These are phyloP conservation scores for Volvox reticuliferus DNA, from an alignment of 139 green algal genomes.

Conservation along the genomic window DNA sequence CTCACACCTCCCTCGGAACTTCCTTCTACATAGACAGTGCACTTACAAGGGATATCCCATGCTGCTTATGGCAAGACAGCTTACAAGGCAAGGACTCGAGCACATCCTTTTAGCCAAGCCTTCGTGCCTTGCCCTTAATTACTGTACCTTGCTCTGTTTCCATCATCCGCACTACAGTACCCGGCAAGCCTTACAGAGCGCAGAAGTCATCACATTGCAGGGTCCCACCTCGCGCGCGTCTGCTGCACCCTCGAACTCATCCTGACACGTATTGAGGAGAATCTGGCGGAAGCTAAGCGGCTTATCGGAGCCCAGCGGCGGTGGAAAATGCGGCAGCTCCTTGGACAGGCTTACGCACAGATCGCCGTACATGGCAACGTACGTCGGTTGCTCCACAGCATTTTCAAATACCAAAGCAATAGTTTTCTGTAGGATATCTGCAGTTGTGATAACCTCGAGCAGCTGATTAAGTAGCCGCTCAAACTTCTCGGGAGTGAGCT, in stretches of 20 bases:
- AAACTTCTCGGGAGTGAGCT: conserved; percentile 99
- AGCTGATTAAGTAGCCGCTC: conserved; percentile 91
- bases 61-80: too few relatives aligned
- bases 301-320: conserved; percentile 75
- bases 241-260: conserved; percentile 94
- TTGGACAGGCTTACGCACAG: conserved; percentile 70
- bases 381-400: conserved; percentile 96
- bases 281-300: conserved; percentile 91
- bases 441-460: conserved; percentile 81
- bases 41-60: too few relatives aligned
- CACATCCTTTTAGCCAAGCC: too few relatives aligned
- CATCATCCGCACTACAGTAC: too few relatives aligned
- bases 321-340: conserved; percentile 79
- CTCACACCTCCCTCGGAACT: too few relatives aligned
- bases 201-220: too few relatives aligned
- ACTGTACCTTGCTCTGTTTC: too few relatives aligned
- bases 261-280: conserved; percentile 99
- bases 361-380: conserved; percentile 88
- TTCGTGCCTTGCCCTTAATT: too few relatives aligned
- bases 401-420: conserved; percentile 98
- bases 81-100: too few relatives aligned
- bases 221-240: conserved; percentile 67
- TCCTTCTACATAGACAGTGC: too few relatives aligned
- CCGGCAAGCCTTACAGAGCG: too few relatives aligned
- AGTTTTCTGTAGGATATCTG: conserved; percentile 74